A percentile compares a stretch with the other conserved stretches of the same genome.
phyloP scores from a whole-genome alignment of 495 filamentous ascomycete genomes.

The Penicillium ucsense region DNA sequence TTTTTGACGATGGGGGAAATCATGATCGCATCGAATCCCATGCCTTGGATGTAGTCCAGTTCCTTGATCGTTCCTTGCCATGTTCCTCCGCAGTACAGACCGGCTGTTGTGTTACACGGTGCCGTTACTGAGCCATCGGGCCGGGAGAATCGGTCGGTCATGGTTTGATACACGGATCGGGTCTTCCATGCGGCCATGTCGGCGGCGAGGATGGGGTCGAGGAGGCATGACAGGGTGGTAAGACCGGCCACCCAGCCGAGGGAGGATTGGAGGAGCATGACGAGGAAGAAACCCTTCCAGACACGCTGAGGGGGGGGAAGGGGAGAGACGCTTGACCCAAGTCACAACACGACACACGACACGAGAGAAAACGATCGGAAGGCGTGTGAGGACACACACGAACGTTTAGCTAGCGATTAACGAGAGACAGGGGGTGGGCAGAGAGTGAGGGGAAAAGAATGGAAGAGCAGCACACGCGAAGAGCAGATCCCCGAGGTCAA shows the following conservation, averaged over 20 bases:
- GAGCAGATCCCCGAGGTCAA: no score
- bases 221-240: neutral
- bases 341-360: no score
- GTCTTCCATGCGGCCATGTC: constrained; percentile 40
- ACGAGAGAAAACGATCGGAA: no score
- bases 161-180: constrained; percentile 63
- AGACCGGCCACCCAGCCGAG: neutral
- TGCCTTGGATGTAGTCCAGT: constrained; percentile 51
- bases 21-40: constrained; percentile 79
- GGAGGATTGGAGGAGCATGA: constrained; percentile 3
- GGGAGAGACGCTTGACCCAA: no score
- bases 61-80: constrained; percentile 60
- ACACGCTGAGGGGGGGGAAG: no score
- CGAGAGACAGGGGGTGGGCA: no score
- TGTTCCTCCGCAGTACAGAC: constrained; percentile 65
- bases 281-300: neutral
- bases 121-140: constrained; percentile 51
- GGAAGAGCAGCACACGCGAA: no score
- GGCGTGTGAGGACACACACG: no score
- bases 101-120: constrained; percentile 27
- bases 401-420: no score
- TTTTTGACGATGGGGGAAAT: constrained; percentile 69
- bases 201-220: constrained; percentile 11
- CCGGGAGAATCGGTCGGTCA: constrained; percentile 68
- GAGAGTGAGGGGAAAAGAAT: no score